Evolutionary conservation across 306 rosid genomes (phyloP), one percentile per base, ranked within the genome.

Genomic region (Sicyos baderoa): DNA sequence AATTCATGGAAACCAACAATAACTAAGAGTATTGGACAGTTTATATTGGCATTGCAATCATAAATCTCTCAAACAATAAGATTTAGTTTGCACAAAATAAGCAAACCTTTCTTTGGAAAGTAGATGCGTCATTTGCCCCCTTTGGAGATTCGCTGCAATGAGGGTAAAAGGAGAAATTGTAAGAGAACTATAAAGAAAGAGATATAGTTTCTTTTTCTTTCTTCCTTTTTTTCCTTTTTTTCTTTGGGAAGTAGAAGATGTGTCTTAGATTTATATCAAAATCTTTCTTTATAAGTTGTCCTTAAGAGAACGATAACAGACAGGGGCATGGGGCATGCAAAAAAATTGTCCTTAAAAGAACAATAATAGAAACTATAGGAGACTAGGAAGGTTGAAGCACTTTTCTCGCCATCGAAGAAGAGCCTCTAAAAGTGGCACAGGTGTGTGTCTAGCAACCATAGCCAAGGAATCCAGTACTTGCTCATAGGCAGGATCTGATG

Each of bases 401-500:
- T 94, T 80, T 71, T 94, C 99, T 82, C 99, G 85, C 99, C 99
- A 94, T 74, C 79, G 83, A 77, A 94, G 78, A 35, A 94, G 86
- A 53, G 99, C 96, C 89, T 94, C 99, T 58, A 94, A 76, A 70
- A 94, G 94, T 48, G 99, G 99, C n/a, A 90, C 91, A 17, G 99
- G 99, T 0, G 99, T 94, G 81, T 94, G 99, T 11, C 96, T 86
- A 2, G 99, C 95, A 82, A 94, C 88, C 99, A 94, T 94, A 45
- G 97, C 99, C 21, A 94, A 84, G 7, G 99, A 94, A 84, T 94
- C 99, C 62, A 94, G 80, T 10, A 94, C 97, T 85, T 94, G 99
- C 83, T 94, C 99, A 58, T 94, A 94, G 14, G 97, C 99, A 21
- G 97, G 99, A 68, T 94, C 99, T 15, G 99, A 94, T 44, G 99